Evolutionary conservation across 495 filamentous ascomycete genomes (phyloP).

Genomic region (Aspergillus steynii): DNA sequence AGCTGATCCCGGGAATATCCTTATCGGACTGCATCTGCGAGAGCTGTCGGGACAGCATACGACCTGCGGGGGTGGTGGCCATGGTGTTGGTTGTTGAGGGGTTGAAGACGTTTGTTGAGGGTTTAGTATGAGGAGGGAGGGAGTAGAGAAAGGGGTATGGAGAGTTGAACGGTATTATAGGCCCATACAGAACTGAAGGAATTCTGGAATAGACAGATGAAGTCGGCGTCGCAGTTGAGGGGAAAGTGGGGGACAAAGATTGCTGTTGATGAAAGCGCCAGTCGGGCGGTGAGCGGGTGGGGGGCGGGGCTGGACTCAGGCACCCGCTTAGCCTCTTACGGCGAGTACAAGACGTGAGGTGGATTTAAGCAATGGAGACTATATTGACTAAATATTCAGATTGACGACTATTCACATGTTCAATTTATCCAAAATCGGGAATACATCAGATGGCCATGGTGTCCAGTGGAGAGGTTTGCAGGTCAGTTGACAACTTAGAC

Average conservation of each 20-base stretch:
- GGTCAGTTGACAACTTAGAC: no score
- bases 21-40: slow-evolving; percentile 91
- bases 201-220: not conserved
- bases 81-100: slow-evolving; percentile 28
- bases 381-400: no score
- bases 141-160: no score
- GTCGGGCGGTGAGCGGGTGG: not conserved
- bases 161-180: not conserved
- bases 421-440: no score
- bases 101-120: not conserved
- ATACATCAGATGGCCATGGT: no score
- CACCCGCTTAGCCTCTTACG: not conserved
- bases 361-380: no score
- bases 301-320: no score
- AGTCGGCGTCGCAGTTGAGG: not conserved
- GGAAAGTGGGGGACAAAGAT: not conserved
- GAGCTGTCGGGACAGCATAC: slow-evolving; percentile 79
- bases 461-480: no score
- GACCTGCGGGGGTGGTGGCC: slow-evolving; percentile 61
- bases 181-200: not conserved
- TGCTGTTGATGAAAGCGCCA: not conserved
- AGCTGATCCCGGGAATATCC: slow-evolving; percentile 91
- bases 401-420: no score
- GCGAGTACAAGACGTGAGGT: no score
- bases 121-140: not conserved